Base-by-base conservation (phyloP, 2,329 filamentous ascomycete genomes). In the Alternaria incomplexa region DNA sequence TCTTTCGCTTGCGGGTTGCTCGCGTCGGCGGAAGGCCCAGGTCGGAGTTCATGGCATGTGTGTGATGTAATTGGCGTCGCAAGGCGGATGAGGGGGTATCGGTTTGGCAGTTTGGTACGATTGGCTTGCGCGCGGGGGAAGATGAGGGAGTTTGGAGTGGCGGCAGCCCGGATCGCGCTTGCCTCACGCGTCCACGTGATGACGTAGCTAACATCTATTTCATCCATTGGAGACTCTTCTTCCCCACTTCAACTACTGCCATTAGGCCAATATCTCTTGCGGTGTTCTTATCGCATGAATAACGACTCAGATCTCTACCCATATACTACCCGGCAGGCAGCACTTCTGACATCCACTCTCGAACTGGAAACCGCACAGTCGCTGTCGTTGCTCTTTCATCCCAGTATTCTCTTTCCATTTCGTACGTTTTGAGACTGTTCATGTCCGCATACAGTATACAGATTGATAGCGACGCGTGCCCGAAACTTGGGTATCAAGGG, bases 1-100 rank as follows among this genome's bases (percentile, higher is more conserved):
- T 60, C 43, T 73, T 76, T 36, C 74, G 72, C 64, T 76, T 76
- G 62, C 71, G 68, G 28, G 57, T 62, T 15, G 59, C 51, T 30
- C 59, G 55, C 11, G 52, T 43, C 23, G 30, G 44, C 20, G 48
- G 15, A 15, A 4, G 36, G 46, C 45, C 4, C 26, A 22, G 44
- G 20, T 63, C n/a, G 50, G 40, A 28, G 36, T 61, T 43, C 57
- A 65, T 61, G 46, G 20, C 23, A 26, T 20, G 26, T 20, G 4
- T 13, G 36, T 6, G 40, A 45, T 20, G 22, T 8, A 15, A 30
- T 32, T 30, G 23, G 13, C 40, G 9, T 43, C 30, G 22, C 17
- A 22, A 26, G 22, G n/a, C 30, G 12, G n/a, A 23, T 12, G 13
- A 43, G 7, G 12, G 23, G 26, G 32, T 15, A 45, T 20, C 3